These are phyloP conservation scores for Ophiorrhiza pumila DNA, from an alignment of 257 asterid species.

Conservation along the genomic window DNA sequence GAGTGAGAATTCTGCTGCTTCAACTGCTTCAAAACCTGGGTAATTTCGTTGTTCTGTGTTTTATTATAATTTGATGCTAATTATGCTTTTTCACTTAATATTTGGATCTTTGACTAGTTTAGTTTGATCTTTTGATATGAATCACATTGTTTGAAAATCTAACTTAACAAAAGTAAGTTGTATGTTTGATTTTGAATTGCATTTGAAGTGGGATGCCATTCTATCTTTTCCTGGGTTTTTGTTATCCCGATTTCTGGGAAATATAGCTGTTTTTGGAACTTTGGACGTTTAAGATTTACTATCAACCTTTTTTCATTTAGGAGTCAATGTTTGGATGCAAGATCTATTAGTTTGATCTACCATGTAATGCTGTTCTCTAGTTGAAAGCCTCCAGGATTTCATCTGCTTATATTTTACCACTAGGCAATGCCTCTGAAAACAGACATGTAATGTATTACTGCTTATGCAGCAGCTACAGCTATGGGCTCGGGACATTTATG, in stretches of 20 bases:
- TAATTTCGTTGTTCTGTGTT: conserved; percentile 11
- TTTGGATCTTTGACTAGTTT: neutral
- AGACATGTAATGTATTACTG: neutral
- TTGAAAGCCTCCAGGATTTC: neutral
- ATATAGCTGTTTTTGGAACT: neutral
- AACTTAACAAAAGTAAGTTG: neutral
- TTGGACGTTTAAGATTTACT: neutral
- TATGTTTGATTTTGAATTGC: neutral
- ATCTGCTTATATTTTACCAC: neutral
- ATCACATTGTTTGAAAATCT: neutral
- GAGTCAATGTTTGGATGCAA: neutral
- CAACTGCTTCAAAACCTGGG: conserved; percentile 62
- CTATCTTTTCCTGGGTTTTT: neutral
- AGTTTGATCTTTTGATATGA: neutral
- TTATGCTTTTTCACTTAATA: neutral
- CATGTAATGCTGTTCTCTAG: neutral
- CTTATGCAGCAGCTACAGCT: neutral
- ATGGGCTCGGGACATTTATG: neutral
- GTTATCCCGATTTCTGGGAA: neutral
- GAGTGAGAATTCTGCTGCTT: conserved; percentile 37
- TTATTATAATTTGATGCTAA: conserved; percentile 8
- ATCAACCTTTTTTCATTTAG: neutral
- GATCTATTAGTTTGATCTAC: neutral
- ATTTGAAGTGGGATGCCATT: neutral
- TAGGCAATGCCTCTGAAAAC: neutral